These are phyloP conservation scores for Rosa rugosa DNA, from an alignment of 306 rosid species.

Conservation along the genomic window DNA sequence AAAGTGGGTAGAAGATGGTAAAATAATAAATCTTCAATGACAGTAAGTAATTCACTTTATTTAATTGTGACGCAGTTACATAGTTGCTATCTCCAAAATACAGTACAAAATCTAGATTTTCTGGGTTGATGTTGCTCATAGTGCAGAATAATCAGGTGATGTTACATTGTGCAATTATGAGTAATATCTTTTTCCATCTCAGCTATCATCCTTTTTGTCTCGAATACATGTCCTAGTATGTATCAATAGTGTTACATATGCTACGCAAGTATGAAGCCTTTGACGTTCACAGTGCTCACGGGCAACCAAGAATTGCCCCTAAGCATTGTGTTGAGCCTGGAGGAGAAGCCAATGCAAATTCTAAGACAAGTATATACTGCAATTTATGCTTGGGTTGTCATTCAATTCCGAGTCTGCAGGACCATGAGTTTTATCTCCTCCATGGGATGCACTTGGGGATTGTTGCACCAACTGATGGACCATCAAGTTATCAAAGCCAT, in stretches of 20 bases:
- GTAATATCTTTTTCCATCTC: slow-evolving; percentile 21
- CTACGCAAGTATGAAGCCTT: slow-evolving; percentile 21
- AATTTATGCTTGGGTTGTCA: slow-evolving; percentile 74
- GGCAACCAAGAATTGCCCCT: slow-evolving; percentile 57
- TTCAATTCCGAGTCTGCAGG: slow-evolving; percentile 43
- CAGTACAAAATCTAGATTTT: not conserved
- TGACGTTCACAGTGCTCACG: slow-evolving; percentile 11
- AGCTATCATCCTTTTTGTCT: slow-evolving; percentile 1
- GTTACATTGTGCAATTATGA: not conserved
- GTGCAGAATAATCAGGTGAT: slow-evolving; percentile 13
- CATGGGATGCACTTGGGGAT: slow-evolving; percentile 37
- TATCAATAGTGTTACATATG: slow-evolving; percentile 27
- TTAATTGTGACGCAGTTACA: slow-evolving; percentile 1
- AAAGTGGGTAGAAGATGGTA: not conserved
- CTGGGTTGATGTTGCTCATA: not conserved
- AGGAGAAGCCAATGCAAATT: slow-evolving; percentile 9
- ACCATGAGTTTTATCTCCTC: slow-evolving; percentile 38
- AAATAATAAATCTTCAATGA: not conserved
- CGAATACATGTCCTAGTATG: slow-evolving; percentile 14
- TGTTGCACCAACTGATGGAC: slow-evolving; percentile 42
- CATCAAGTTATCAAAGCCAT: slow-evolving; percentile 53
- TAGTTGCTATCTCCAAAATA: not conserved
- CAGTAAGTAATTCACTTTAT: not conserved
- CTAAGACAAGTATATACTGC: slow-evolving; percentile 58
- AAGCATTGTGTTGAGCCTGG: not conserved